Evolutionary conservation across 2,329 filamentous ascomycete genomes (phyloP), one percentile per base, ranked within the genome.

Genomic region (Uncinocarpus reesii): DNA sequence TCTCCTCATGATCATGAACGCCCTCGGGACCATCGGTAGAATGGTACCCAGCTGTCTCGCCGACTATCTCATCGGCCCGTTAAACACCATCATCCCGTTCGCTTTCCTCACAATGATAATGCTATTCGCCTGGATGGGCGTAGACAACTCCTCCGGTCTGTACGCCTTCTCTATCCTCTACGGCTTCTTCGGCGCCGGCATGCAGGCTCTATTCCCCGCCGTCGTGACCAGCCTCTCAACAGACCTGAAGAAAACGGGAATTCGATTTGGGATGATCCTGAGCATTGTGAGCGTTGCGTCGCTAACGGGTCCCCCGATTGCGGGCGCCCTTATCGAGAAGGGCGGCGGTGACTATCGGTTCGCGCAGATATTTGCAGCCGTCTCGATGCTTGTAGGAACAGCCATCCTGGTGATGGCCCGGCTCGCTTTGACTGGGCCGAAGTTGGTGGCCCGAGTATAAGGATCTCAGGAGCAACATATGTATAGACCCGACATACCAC

Each of bases 171-270:
- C 76, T 0, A 66, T 72, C 0, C 70, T 81, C 48, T 84, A 83
- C 57, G 84, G 84, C 1, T 69, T 84, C 41, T 74, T 74, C 1
- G 78, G 74, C 0, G 80, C 79, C 0, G 79, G 72, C 0, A 76
- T 85, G 40, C 81, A 85, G 62, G 74, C 74, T 5, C 60, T 86
- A 8, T 84, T 85, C 56, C 81, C 83, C 0, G 78, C 80, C 0
- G 76, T 74, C 0, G 57, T 83, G 35, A 75, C 72, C 42, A 75
- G 73, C 35, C 63, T 79, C 49, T 77, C 73, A 0, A 68, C 67
- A 0, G 73, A 79, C 56, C 49, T 76, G 50, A 70, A 69, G 52
- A 77, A 75, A 59, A 64, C 66, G 4, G 76, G 76, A 0, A 70
- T 74, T n/a, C 63, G 75, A n/a, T 74, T 77, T 62, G 76, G 76